phyloP scores from a whole-genome alignment of 2,329 filamentous ascomycete species.

The Pseudocercospora pini-densiflorae region DNA sequence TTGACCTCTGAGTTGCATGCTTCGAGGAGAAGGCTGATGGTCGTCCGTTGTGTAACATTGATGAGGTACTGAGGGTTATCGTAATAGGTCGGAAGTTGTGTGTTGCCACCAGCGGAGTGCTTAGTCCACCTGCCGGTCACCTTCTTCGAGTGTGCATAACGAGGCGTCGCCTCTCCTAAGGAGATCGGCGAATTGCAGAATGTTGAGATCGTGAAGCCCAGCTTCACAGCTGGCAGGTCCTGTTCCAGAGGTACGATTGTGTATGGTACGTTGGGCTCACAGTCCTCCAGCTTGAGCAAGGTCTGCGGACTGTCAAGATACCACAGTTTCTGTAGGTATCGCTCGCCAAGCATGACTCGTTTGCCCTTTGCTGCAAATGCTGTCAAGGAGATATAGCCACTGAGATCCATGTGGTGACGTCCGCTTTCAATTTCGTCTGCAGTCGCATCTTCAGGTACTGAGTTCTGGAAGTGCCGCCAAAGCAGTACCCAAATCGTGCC shows the following conservation, averaged over 20 bases:
- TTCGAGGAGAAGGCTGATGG: constrained; percentile 75
- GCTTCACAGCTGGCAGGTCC: constrained; percentile 71
- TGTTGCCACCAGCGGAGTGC: constrained; percentile 82
- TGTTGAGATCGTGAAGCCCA: constrained; percentile 85
- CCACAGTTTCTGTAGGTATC: constrained; percentile 73
- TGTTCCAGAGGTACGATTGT: constrained; percentile 78
- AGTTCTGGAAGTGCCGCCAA: constrained; percentile 73
- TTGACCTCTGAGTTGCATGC: constrained; percentile 69
- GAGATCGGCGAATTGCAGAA: constrained; percentile 70
- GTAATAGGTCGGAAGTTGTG: constrained; percentile 75
- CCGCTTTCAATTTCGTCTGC: constrained; percentile 49
- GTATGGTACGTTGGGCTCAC: constrained; percentile 56
- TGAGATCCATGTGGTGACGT: constrained; percentile 41
- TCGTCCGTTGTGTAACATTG: constrained; percentile 58
- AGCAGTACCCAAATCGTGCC: constrained; percentile 82
- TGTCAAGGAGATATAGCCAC: constrained; percentile 87
- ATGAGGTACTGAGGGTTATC: constrained; percentile 86
- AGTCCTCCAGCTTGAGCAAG: constrained; percentile 74
- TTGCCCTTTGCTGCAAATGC: constrained; percentile 74
- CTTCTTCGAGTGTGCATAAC: constrained; percentile 63
- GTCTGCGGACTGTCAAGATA: constrained; percentile 95
- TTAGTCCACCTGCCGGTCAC: constrained; percentile 73
- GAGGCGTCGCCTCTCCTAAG: constrained; percentile 65
- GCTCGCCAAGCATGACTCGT: constrained; percentile 74
- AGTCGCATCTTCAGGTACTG: constrained; percentile 31